Evolutionary conservation across 495 filamentous ascomycete genomes (phyloP).

Genomic region (Bacidia gigantensis): DNA sequence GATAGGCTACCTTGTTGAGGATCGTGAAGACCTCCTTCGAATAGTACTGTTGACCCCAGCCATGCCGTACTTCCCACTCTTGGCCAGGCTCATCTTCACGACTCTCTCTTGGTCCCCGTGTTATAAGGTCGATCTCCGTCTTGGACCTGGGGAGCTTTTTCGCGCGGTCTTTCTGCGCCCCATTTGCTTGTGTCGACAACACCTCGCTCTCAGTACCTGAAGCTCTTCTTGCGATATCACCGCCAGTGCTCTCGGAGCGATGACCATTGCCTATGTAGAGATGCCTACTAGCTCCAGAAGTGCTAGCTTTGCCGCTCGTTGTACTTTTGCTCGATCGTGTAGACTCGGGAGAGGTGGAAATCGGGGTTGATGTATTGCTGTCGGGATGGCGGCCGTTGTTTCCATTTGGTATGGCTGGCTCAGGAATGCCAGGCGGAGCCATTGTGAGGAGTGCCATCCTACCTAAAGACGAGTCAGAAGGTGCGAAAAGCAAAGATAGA

Average conservation of each 20-base stretch:
- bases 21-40: constrained; percentile 44
- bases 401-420: not conserved
- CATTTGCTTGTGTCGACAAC: not conserved
- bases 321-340: not conserved
- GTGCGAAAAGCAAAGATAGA: not conserved
- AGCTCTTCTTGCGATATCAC: not conserved
- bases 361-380: not conserved
- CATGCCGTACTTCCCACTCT: constrained; percentile 45
- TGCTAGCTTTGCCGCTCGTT: not conserved
- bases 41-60: constrained; percentile 48
- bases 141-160: not conserved
- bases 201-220: not conserved
- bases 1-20: not conserved
- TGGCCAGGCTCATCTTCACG: constrained; percentile 22
- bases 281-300: not conserved
- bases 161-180: not conserved
- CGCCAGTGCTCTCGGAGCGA: not conserved
- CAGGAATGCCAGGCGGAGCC: not conserved
- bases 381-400: not conserved
- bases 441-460: constrained; percentile 3
- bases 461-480: not conserved
- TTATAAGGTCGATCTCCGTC: not conserved
- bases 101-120: not conserved
- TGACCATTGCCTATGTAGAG: constrained; percentile 2
- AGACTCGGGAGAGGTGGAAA: constrained; percentile 3